These are phyloP conservation scores for Aureobasidium namibiae DNA, from an alignment of 2,329 filamentous ascomycete species.

Conservation along the genomic window DNA sequence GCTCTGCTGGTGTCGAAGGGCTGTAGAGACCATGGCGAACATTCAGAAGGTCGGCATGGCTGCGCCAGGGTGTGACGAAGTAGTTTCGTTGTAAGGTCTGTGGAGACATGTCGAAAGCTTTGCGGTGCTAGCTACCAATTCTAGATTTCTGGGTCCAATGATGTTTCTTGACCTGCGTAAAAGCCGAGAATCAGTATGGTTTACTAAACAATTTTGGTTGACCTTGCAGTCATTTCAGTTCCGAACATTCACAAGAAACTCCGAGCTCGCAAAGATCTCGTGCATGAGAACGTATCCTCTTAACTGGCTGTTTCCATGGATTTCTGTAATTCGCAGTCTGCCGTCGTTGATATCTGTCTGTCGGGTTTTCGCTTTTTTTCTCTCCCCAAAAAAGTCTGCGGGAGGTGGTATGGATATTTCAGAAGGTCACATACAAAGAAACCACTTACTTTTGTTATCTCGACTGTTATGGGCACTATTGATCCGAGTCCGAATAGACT, in stretches of 20 bases:
- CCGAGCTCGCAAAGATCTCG: too few relatives aligned
- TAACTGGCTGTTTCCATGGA: neutral
- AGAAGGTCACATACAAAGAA: neutral
- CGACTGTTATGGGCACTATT: too few relatives aligned
- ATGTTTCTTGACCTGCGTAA: neutral
- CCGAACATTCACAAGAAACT: neutral
- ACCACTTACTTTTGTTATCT: neutral
- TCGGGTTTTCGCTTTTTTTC: neutral
- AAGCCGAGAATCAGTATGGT: neutral
- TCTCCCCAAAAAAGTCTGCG: neutral
- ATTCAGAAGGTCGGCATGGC: slow-evolving; percentile 54
- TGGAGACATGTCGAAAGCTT: neutral
- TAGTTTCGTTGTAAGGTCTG: slow-evolving; percentile 32
- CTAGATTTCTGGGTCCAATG: neutral
- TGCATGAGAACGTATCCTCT: neutral
- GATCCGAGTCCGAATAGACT: too few relatives aligned
- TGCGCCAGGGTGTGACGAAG: slow-evolving; percentile 66
- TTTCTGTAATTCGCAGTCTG: neutral
- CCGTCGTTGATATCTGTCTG: neutral
- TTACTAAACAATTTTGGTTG: neutral
- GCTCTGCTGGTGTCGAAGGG: slow-evolving; percentile 25
- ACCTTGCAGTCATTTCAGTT: neutral
- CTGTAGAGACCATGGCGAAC: slow-evolving; percentile 60
- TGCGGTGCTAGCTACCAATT: neutral
- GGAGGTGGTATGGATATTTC: neutral